Evolutionary conservation across 2,329 filamentous ascomycete genomes (phyloP), one percentile per base, ranked within the genome.

Genomic region (Paraphoma sp.): DNA sequence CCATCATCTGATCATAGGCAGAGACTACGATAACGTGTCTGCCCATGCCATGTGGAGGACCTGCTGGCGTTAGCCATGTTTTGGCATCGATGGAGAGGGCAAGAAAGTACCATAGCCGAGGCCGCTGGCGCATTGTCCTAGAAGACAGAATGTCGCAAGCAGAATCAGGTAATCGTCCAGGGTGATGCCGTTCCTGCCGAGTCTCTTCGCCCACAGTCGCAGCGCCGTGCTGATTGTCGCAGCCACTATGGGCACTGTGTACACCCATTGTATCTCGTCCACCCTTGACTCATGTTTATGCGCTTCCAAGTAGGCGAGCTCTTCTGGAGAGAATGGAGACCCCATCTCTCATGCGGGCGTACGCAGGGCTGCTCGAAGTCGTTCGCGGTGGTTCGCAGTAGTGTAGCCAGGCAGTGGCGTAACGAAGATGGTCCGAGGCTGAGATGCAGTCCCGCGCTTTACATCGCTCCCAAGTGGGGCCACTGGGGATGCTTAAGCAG

Each of bases 21-120:
- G 64, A 63, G 6, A 72, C 69, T 17, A 63, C 66, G 30, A 63
- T 70, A 36, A 74, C 70, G 60, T 74, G 71, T 43, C 65, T 63
- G 14, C 70, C 71, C 69, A 74, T 73, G 12, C 71, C 71, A 42
- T 74, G 64, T 14, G 70, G 69, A 45, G 71, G 70, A 14, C 71
- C 69, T 72, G 33, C 31, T 36, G 36, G 42, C 29, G 56, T 68
- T 51, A 69, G 62, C 18, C 18, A 49, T 42, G 18, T 3, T 16
- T 3, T 9, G 29, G 36, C 30, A 49, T 49, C 29, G 30, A 33
- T 36, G 43, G 45, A 40, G 28, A 14, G 28, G 11, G 9, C 14
- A 10, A 36, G 29, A 36, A 31, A 53, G 11, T 66, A 71, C 69
- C 71, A 48, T 60, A 69, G 45, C 65, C 69, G 47, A 74, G 54